phyloP scores from a whole-genome alignment of 1,284 basidiomycete genomes.

The Papiliotrema nemorosa region DNA sequence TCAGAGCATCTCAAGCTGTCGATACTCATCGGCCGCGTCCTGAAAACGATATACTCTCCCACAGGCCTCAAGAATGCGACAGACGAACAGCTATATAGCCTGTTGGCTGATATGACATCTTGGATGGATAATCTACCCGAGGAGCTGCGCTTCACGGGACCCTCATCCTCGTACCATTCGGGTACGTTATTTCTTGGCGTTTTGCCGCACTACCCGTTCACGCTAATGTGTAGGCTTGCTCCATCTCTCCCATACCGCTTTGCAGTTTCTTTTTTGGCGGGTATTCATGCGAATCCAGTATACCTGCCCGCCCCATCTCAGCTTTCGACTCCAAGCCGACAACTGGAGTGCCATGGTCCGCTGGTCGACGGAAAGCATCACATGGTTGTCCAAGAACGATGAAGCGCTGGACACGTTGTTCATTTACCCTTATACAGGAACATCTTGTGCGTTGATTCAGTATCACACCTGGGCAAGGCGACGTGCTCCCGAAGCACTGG shows the following conservation, averaged over 20 bases:
- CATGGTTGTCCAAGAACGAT: conserved; percentile 83
- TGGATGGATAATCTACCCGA: conserved; percentile 76
- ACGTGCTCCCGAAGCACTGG: conserved; percentile 68
- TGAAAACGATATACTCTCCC: conserved; percentile 81
- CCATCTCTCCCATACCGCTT: conserved; percentile 78
- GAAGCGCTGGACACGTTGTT: conserved; percentile 80
- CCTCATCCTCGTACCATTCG: conserved; percentile 54
- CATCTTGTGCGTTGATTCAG: conserved; percentile 84
- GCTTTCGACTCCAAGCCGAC: conserved; percentile 73
- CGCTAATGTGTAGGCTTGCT: conserved; percentile 76
- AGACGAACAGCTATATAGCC: conserved; percentile 66
- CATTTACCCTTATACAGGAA: conserved; percentile 80
- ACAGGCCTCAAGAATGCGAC: conserved; percentile 77
- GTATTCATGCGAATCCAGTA: conserved; percentile 94
- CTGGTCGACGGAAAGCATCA: conserved; percentile 73
- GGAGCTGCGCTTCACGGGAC: conserved; percentile 66
- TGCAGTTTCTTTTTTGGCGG: conserved; percentile 72
- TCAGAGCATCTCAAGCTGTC: conserved; percentile 80
- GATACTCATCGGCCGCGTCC: conserved; percentile 77
- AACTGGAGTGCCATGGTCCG: conserved; percentile 71
- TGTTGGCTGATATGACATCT: conserved; percentile 69
- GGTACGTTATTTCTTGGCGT: conserved; percentile 38
- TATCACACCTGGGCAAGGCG: conserved; percentile 89
- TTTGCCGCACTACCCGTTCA: background rate
- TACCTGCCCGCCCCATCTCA: conserved; percentile 76